phyloP scores from a whole-genome alignment of 306 rosid genomes.

The Cucurbita maxima region DNA sequence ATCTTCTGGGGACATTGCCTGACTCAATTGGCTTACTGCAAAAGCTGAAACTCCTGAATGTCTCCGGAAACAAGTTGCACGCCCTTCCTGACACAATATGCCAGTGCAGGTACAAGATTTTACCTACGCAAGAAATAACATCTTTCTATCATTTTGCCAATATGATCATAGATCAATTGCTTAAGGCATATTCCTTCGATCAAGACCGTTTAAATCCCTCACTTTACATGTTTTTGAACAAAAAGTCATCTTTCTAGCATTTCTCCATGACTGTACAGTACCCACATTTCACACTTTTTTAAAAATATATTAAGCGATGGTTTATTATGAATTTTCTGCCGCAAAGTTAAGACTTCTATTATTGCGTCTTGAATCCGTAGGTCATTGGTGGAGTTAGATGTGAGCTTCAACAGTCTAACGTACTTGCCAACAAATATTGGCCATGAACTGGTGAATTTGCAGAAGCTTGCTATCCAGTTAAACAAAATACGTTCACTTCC shows the following conservation, averaged over 20 bases:
- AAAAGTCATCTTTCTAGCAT: neutral
- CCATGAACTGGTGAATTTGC: slow-evolving; percentile 37
- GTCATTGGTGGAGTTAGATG: slow-evolving; percentile 91
- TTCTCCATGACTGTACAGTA: neutral
- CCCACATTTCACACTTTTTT: neutral
- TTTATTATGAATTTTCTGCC: neutral
- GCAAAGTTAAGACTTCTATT: neutral
- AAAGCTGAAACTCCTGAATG: slow-evolving; percentile 52
- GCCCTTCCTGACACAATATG: slow-evolving; percentile 71
- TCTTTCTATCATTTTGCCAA: neutral
- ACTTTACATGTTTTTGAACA: too few species aligned
- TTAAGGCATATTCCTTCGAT: too few species aligned
- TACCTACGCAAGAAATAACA: neutral
- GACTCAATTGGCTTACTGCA: slow-evolving; percentile 78
- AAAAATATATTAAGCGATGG: neutral
- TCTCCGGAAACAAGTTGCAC: slow-evolving; percentile 56
- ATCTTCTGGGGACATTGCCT: slow-evolving; percentile 54
- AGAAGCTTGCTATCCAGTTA: slow-evolving; percentile 50
- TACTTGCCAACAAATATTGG: slow-evolving; percentile 98
- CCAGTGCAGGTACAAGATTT: slow-evolving; percentile 55
- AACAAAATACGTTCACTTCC: slow-evolving; percentile 86
- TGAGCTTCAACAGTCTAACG: slow-evolving; percentile 60
- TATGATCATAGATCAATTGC: too few species aligned
- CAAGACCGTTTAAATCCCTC: too few species aligned
- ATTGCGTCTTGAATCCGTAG: slow-evolving; percentile 23